Evolutionary conservation across 768 basidiomycete genomes (phyloP).

Genomic region (Epithele typhae): DNA sequence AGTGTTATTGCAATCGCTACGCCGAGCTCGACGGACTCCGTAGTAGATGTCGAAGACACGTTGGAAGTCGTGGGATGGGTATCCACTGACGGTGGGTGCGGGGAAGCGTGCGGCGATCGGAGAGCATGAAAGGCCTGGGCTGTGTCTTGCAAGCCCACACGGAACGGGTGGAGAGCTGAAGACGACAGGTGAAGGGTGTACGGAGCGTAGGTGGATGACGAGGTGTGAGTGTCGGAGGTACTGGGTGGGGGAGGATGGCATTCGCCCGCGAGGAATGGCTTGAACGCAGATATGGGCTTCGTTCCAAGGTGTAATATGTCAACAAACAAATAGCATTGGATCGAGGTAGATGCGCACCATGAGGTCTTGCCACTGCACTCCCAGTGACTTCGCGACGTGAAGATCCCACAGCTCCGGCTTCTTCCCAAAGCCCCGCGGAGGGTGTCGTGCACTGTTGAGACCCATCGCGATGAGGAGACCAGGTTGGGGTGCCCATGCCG

Average conservation of each 20-base stretch:
- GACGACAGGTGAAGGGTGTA: not conserved
- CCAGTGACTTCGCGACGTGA: not conserved
- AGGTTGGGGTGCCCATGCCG: conserved; percentile 1
- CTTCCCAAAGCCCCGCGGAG: conserved; percentile 3
- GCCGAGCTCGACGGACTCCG: not conserved
- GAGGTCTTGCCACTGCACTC: conserved; percentile 4
- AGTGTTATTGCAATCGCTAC: conserved; percentile 12
- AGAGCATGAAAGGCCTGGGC: too few relatives aligned
- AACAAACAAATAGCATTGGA: not conserved
- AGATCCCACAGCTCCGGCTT: conserved; percentile 14
- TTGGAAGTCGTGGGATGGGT: too few relatives aligned
- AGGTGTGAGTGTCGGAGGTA: not conserved
- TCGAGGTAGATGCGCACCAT: conserved; percentile 6
- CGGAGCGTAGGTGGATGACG: not conserved
- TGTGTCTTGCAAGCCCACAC: conserved; percentile 6
- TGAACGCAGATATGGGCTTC: too few relatives aligned
- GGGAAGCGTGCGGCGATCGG: too few relatives aligned
- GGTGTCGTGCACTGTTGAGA: not conserved
- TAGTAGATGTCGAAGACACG: too few relatives aligned
- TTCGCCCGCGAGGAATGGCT: too few relatives aligned
- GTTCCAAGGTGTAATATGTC: too few relatives aligned
- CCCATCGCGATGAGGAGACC: not conserved
- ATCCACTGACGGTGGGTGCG: too few relatives aligned
- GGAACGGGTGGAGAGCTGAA: conserved; percentile 1
- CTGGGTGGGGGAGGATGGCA: too few relatives aligned